phyloP scores from a whole-genome alignment of 805 yeast species.

The Cyberlindnera veronae region DNA sequence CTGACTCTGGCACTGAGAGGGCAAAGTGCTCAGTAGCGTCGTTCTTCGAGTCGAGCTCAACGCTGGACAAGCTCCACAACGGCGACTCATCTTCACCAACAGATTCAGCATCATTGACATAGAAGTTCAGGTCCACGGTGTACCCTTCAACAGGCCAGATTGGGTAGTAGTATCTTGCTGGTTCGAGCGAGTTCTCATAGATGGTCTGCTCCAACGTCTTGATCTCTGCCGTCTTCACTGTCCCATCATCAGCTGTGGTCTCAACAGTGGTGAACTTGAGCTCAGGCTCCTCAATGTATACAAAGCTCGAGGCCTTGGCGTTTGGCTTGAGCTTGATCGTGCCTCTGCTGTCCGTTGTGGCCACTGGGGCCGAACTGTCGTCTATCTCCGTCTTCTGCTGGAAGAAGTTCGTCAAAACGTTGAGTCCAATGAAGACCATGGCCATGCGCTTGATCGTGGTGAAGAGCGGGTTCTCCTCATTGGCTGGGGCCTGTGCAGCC shows the following conservation, averaged over 20 bases:
- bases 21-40: constrained; percentile 13
- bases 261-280: constrained; percentile 7
- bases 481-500: too few relatives aligned
- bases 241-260: constrained; percentile 13
- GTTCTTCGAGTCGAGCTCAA: constrained; percentile 11
- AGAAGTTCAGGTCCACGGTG: constrained; percentile 21
- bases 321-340: constrained; percentile 12
- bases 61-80: constrained; percentile 7
- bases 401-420: constrained; percentile 6
- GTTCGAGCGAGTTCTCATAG: constrained; percentile 24
- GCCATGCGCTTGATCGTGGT: constrained; percentile 11
- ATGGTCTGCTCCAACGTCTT: constrained; percentile 21
- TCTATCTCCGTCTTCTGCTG: not conserved
- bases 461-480: constrained; percentile 4
- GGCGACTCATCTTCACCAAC: constrained; percentile 4
- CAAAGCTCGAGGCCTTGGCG: constrained; percentile 9
- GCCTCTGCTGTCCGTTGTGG: not conserved
- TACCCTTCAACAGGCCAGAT: constrained; percentile 17
- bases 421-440: constrained; percentile 14
- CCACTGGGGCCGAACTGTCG: not conserved
- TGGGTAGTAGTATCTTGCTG: constrained; percentile 21
- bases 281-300: constrained; percentile 15
- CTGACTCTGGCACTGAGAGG: constrained; percentile 17
- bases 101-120: constrained; percentile 20
- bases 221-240: constrained; percentile 3